Evolutionary conservation across 352 stramenopile species (phyloP).

Genomic region (Halophytophthora batemanensis): DNA sequence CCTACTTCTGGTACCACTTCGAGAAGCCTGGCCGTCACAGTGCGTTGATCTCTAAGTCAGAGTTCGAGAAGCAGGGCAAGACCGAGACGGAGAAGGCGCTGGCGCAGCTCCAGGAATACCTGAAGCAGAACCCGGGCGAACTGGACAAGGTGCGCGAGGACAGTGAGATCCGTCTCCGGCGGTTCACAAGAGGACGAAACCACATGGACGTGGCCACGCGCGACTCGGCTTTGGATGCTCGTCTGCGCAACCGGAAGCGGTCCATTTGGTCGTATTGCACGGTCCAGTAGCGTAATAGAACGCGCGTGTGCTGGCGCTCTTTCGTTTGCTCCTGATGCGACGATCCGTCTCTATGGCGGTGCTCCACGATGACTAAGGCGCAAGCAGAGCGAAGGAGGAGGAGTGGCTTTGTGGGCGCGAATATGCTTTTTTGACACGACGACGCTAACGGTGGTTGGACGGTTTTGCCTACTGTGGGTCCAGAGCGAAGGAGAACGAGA

Average conservation of each 20-base stretch:
- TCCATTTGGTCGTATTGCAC: conserved; percentile 43
- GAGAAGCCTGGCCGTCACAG: conserved; percentile 65
- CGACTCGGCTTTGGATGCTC: conserved; percentile 35
- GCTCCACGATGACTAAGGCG: too few relatives aligned
- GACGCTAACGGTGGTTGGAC: conserved; percentile 16
- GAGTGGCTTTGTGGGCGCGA: conserved; percentile 9
- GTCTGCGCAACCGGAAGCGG: conserved; percentile 24
- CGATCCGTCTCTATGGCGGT: too few relatives aligned
- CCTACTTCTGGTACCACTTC: conserved; percentile 86
- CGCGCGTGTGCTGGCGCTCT: conserved; percentile 15
- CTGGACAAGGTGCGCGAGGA: conserved; percentile 78
- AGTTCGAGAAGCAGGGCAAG: conserved; percentile 65
- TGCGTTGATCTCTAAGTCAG: conserved; percentile 67
- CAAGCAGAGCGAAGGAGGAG: conserved; percentile 1
- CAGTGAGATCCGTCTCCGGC: conserved; percentile 74
- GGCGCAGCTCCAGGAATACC: conserved; percentile 55
- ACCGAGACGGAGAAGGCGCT: conserved; percentile 76
- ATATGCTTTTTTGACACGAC: conserved; percentile 9
- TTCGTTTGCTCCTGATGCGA: too few relatives aligned
- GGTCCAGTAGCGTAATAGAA: conserved; percentile 44
- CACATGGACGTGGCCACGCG: conserved; percentile 67
- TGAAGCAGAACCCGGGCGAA: conserved; percentile 69
- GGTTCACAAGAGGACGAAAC: conserved; percentile 73
- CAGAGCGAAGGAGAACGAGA: conserved; percentile 3
- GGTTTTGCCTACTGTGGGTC: conserved; percentile 12